Evolutionary conservation across 768 basidiomycete genomes (phyloP), one percentile per base, ranked within the genome.

Genomic region (Scleroderma bovista): DNA sequence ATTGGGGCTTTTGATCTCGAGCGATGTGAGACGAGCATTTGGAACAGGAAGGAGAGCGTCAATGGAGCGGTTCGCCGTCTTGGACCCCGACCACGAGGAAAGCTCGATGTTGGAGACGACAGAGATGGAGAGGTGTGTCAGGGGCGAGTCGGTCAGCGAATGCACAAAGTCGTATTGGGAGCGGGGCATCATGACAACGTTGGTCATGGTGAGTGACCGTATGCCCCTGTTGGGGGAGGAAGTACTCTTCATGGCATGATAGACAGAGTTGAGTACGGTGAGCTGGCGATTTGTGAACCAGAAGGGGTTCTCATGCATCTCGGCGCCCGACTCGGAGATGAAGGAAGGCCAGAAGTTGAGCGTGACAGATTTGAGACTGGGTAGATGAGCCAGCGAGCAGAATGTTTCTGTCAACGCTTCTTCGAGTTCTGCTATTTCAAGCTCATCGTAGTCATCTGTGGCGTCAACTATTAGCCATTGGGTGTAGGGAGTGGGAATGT

Each of bases 301-400:
- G 40, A 55, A 66, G 5, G 65, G 66, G 17, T 60, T 55, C 15
- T 66, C 66, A 16, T 46, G 60, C 8, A 60, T 37, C 40, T 66
- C 64, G 10, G 24, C 13, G 2, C 58, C 65, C 6, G 17, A 29
- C 15, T 62, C 56, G 7, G 64, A 60, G 20, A 45, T 47, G 51
- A 66, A 68, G 0, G 62, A 62, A 8, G 65, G 65, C 65, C 65
- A 66, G 29, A 66, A 66, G 46, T 59, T 64, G 46, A 68, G 58
- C 6, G 49, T 46, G 13, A 66, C 48, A 8, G 46, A 51, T 33
- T 56, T 51, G 3, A 66, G 57, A 31, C 54, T 57, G 49, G 52
- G 48, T 40, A 66, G 56, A 16, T 33, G 36, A 1, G 58, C 17
- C 1, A 66, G 51, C 5, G 58, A 29, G 26, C 57, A 59, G 16